Evolutionary conservation across 208 protist species (phyloP), one percentile per base, ranked within the genome.

Genomic region (Wallacemonas sp.): DNA sequence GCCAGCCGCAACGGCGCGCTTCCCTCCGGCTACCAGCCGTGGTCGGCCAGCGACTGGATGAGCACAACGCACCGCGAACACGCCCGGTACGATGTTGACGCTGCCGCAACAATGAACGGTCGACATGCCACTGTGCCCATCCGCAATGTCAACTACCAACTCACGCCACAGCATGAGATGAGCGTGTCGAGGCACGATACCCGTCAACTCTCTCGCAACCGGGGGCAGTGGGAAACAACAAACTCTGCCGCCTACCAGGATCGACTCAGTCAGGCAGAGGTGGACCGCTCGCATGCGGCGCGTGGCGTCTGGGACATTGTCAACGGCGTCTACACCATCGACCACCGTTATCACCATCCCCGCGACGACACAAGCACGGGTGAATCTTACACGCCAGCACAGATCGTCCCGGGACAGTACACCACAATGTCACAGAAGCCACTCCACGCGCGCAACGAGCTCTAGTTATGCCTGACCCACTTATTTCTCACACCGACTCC

Each of bases 331-430:
- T 93, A 92, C 77, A 96, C 91, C 1, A 96, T 96, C 69, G 69
- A 91, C 55, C 80, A 81, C 32, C 74, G 74, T 42, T 89, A 80
- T 36, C 91, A 96, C 66, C 87, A 94, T 55, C 91, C 91, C 15
- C 82, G 91, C 29, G 68, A 78, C 37, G 91, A 93, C 59, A 81
- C 78, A 26, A 62, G 46, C n/a, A 92, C 83, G 3, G 83, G 81
- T 9, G 84, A 93, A 63, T 81, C 27, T 9, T 94, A 94, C 67
- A 86, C 76, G 19, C 85, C 91, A 21, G 58, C 78, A 0, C 71
- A 93, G 64, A 70, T 96, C 50, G 91, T 96, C 0, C 91, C 87
- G 26, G 87, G 87, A 24, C 91, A 96, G 72, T 92, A 96, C 71
- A 82, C 71, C 24, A 80, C 83, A 13, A 96, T 94, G 85, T 67